A percentile compares a stretch with the other conserved stretches of the same genome.
These are phyloP conservation scores for Sarocladium oryzae DNA, from an alignment of 2,329 filamentous ascomycete species.

Conservation along the genomic window DNA sequence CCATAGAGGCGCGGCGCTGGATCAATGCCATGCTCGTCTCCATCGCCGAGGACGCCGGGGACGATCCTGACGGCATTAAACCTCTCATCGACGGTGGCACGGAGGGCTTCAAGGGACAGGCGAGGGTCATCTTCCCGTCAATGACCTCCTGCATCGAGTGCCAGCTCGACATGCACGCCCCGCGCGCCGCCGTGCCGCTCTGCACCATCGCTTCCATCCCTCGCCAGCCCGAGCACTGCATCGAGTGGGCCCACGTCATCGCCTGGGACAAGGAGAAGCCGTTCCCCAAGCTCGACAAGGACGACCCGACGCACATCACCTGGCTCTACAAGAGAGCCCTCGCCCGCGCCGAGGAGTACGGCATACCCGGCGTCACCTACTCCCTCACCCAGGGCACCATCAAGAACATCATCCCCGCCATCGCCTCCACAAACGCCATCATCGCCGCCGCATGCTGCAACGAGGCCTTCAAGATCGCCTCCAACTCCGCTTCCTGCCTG, in stretches of 20 bases:
- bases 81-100: constrained; percentile 95
- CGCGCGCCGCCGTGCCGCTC: constrained; percentile 90
- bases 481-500: constrained; percentile 71
- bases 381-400: constrained; percentile 94
- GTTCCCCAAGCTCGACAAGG: constrained; percentile 83
- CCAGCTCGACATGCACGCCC: constrained; percentile 96
- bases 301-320: constrained; percentile 94
- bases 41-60: constrained; percentile 66
- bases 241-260: constrained; percentile 98
- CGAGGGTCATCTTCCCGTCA: constrained; percentile 83
- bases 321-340: constrained; percentile 90
- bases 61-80: constrained; percentile 79
- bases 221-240: constrained; percentile 93
- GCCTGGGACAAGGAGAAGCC: constrained; percentile 87
- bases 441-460: constrained; percentile 95
- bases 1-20: constrained; percentile 95
- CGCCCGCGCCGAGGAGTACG: constrained; percentile 75
- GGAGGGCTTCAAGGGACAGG: constrained; percentile 97
- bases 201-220: constrained; percentile 96
- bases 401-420: constrained; percentile 98
- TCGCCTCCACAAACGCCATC: constrained; percentile 95
- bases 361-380: constrained; percentile 89
- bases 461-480: constrained; percentile 92
- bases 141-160: constrained; percentile 97
- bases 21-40: constrained; percentile 91